These are phyloP conservation scores for Opeltia flavorubescens DNA, from an alignment of 495 filamentous ascomycete genomes.

Conservation along the genomic window DNA sequence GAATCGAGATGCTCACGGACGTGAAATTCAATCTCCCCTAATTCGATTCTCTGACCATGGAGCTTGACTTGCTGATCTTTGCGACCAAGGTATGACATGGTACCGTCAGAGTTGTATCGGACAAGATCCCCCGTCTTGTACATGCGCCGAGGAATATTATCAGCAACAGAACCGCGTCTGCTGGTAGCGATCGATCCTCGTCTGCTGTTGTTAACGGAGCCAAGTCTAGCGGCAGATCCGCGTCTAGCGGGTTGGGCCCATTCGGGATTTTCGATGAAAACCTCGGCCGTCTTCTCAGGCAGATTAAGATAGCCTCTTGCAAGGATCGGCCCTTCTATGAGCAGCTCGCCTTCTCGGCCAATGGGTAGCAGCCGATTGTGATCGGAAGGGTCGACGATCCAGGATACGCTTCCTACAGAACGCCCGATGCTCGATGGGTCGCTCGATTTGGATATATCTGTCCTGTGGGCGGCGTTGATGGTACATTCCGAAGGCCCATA, in stretches of 20 bases:
- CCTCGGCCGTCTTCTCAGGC: conserved; percentile 20
- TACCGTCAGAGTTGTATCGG: conserved; percentile 38
- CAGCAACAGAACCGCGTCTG: no score
- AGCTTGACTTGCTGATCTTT: conserved; percentile 54
- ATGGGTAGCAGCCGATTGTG: conserved; percentile 24
- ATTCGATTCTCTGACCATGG: conserved; percentile 49
- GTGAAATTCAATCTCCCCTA: conserved; percentile 52
- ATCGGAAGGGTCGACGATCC: conserved; percentile 23
- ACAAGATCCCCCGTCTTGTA: conserved; percentile 32
- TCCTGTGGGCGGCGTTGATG: conserved; percentile 8
- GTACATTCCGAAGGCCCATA: conserved; percentile 40
- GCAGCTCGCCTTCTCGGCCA: conserved; percentile 25
- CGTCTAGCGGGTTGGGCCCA: neutral
- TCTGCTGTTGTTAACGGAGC: no score
- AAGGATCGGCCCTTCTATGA: conserved; percentile 26
- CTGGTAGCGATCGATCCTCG: no score
- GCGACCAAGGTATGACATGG: conserved; percentile 37
- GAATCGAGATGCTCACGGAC: conserved; percentile 18
- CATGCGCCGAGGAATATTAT: conserved; percentile 6
- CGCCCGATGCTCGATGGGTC: conserved; percentile 9
- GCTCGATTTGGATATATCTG: conserved; percentile 1
- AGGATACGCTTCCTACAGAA: conserved; percentile 15
- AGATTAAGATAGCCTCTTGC: conserved; percentile 25
- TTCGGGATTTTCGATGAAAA: conserved; percentile 19
- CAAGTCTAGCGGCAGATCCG: no score